phyloP scores from a whole-genome alignment of 768 basidiomycete species.

The Phanerochaete carnosa region DNA sequence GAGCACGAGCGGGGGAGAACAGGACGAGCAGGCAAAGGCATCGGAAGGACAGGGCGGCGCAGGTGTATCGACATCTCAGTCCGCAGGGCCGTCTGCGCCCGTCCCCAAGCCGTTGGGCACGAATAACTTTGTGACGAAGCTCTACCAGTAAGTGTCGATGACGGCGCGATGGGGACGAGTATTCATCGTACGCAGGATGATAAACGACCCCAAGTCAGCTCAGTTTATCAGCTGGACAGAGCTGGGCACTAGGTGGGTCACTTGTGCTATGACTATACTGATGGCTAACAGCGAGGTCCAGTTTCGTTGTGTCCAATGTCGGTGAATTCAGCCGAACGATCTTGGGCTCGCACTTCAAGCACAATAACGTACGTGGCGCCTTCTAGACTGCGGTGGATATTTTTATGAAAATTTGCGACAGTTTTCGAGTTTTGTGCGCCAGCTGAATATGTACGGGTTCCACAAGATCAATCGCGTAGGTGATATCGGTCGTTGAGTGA shows the following conservation, averaged over 20 bases:
- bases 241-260: slow-evolving; percentile 57
- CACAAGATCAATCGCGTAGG: slow-evolving; percentile 88
- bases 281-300: slow-evolving; percentile 15
- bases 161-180: not conserved
- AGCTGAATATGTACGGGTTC: slow-evolving; percentile 96
- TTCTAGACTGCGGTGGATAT: slow-evolving; percentile 3
- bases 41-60: slow-evolving; percentile 23
- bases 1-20: slow-evolving; percentile 32
- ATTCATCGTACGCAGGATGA: slow-evolving; percentile 55
- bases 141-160: slow-evolving; percentile 64
- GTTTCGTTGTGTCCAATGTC: slow-evolving; percentile 83
- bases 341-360: slow-evolving; percentile 84
- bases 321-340: slow-evolving; percentile 85
- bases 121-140: slow-evolving; percentile 87
- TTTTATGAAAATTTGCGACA: slow-evolving; percentile 54
- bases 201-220: slow-evolving; percentile 75
- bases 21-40: slow-evolving; percentile 31
- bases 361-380: slow-evolving; percentile 67
- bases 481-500: slow-evolving; percentile 10
- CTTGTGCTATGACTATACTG: not conserved
- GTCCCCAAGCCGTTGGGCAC: slow-evolving; percentile 60
- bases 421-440: slow-evolving; percentile 93
- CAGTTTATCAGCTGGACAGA: slow-evolving; percentile 85
- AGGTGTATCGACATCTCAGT: slow-evolving; percentile 13
- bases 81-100: slow-evolving; percentile 39